phyloP scores from a whole-genome alignment of 371 early-diverging fungal genomes.

The Mucor sp. region DNA sequence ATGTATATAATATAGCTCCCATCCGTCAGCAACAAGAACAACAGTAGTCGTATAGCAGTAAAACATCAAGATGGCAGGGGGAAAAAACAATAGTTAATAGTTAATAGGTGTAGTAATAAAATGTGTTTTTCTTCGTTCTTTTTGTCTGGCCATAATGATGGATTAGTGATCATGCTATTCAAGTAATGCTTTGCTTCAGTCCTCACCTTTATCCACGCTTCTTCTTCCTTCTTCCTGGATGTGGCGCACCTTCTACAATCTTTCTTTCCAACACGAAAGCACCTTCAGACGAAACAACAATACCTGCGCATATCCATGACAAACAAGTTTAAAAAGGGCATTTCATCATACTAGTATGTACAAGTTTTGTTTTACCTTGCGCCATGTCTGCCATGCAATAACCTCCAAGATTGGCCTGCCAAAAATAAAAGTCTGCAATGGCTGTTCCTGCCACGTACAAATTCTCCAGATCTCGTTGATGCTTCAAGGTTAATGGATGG shows the following conservation, averaged over 20 bases:
- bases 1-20: constrained; percentile 15
- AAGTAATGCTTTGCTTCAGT: background rate
- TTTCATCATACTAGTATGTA: background rate
- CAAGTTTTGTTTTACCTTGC: constrained; percentile 32
- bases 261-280: constrained; percentile 35
- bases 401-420: constrained; percentile 56
- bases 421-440: constrained; percentile 51
- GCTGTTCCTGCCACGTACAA: constrained; percentile 24
- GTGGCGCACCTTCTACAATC: constrained; percentile 49
- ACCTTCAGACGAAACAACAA: constrained; percentile 43
- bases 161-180: too few species aligned
- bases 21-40: constrained; percentile 17
- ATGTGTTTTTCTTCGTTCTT: background rate
- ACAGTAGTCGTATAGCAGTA: background rate
- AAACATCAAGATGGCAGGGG: background rate
- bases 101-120: background rate
- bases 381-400: constrained; percentile 54
- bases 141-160: background rate
- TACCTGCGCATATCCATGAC: constrained; percentile 12
- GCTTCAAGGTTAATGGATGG: constrained; percentile 47
- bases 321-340: background rate
- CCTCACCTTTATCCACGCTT: constrained; percentile 20
- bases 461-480: constrained; percentile 49
- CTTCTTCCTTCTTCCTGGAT: constrained; percentile 47
- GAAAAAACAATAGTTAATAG: constrained; percentile 1